Evolutionary conservation across 2,329 filamentous ascomycete species (phyloP).

Genomic region (Incumbomyces delicatus): DNA sequence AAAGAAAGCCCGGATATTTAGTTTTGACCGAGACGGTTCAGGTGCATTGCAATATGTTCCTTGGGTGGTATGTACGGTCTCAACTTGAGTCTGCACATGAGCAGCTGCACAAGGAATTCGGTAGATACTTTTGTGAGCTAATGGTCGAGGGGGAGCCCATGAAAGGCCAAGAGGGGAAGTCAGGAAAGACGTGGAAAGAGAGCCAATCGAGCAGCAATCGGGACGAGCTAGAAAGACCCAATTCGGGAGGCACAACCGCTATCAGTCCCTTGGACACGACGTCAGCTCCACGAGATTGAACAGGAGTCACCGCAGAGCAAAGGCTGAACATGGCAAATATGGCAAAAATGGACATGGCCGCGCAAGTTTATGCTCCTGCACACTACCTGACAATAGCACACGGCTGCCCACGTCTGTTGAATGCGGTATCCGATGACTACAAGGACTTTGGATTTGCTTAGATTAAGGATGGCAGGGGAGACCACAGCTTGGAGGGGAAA

Average conservation of each 20-base stretch:
- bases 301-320: too few relatives aligned
- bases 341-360: too few relatives aligned
- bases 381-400: too few relatives aligned
- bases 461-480: too few relatives aligned
- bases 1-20: conserved; percentile 2
- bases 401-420: too few relatives aligned
- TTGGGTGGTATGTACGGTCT: conserved; percentile 2
- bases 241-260: background rate
- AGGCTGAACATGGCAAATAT: too few relatives aligned
- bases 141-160: conserved; percentile 4
- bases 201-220: background rate
- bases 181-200: conserved; percentile 2
- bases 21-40: conserved; percentile 5
- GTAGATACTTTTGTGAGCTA: background rate
- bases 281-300: too few relatives aligned
- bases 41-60: conserved; percentile 5
- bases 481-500: too few relatives aligned
- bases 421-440: too few relatives aligned
- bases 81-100: conserved; percentile 2
- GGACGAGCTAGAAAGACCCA: background rate
- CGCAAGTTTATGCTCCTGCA: too few relatives aligned
- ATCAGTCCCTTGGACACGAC: too few relatives aligned
- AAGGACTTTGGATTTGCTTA: too few relatives aligned
- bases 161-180: background rate
- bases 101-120: conserved; percentile 3